Conservation (phyloP, 768 basidiomycete species). For the Crucibulum laeve region DNA sequence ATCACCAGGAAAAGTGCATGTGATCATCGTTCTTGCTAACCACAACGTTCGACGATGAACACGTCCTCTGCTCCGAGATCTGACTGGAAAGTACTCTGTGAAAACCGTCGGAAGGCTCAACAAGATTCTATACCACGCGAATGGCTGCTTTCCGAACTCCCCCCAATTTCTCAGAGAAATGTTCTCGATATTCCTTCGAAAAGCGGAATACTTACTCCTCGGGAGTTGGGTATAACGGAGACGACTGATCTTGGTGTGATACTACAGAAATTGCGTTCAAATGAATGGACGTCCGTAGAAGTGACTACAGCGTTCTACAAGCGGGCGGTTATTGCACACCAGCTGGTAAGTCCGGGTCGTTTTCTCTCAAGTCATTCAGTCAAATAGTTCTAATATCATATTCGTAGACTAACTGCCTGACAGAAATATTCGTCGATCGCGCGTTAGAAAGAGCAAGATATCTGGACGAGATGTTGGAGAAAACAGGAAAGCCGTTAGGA, state of each 20-base stretch:
- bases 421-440: slow-evolving; percentile 55
- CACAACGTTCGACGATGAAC: no score
- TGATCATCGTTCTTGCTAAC: no score
- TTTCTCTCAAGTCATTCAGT: background rate
- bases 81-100: slow-evolving; percentile 22
- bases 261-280: slow-evolving; percentile 39
- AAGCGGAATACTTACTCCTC: slow-evolving; percentile 46
- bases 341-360: slow-evolving; percentile 39
- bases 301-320: slow-evolving; percentile 64
- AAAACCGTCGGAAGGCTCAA: slow-evolving; percentile 42
- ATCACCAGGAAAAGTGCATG: no score
- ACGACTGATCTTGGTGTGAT: slow-evolving; percentile 35
- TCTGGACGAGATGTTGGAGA: slow-evolving; percentile 40
- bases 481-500: slow-evolving; percentile 45
- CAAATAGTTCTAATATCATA: background rate
- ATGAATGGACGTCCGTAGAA: slow-evolving; percentile 50
- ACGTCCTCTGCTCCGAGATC: no score
- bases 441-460: slow-evolving; percentile 41
- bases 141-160: slow-evolving; percentile 41
- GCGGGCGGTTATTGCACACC: slow-evolving; percentile 64
- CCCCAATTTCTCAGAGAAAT: slow-evolving; percentile 34
- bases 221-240: slow-evolving; percentile 61
- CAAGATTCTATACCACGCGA: slow-evolving; percentile 45
- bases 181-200: slow-evolving; percentile 45
- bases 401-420: slow-evolving; percentile 44